These are phyloP conservation scores for Ceratocystis albifundus DNA, from an alignment of 2,329 filamentous ascomycete genomes.

Conservation along the genomic window DNA sequence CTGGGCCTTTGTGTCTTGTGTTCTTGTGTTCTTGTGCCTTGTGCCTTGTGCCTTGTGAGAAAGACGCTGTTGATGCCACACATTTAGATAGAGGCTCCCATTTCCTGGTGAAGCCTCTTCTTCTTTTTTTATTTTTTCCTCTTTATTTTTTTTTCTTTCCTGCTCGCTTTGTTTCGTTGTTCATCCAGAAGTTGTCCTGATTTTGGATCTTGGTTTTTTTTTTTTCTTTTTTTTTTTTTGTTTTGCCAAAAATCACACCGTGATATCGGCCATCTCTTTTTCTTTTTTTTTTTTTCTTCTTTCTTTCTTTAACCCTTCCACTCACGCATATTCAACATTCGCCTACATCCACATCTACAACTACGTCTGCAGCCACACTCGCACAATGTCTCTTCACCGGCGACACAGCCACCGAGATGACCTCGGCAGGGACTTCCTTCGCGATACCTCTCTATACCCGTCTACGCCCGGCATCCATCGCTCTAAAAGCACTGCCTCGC, in stretches of 20 bases:
- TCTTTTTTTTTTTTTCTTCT: not conserved
- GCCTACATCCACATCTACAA: not conserved
- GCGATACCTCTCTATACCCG: not conserved
- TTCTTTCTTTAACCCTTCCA: not conserved
- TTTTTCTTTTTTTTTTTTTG: not conserved
- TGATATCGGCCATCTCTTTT: not conserved
- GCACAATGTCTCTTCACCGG: constrained; percentile 4
- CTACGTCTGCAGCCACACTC: not conserved
- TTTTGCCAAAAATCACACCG: not conserved
- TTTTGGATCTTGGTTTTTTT: not conserved
- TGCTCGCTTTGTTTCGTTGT: not conserved
- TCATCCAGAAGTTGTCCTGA: not conserved
- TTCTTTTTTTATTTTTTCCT: too few species aligned
- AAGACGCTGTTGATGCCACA: not conserved
- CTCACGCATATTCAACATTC: not conserved
- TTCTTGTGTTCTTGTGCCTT: too few species aligned
- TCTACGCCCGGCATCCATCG: constrained; percentile 1
- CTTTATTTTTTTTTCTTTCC: not conserved
- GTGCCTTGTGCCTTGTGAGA: too few species aligned
- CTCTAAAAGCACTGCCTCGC: constrained; percentile 3
- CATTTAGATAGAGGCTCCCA: constrained; percentile 9
- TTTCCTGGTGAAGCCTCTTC: not conserved
- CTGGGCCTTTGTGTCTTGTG: too few species aligned
- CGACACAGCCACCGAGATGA: constrained; percentile 9
- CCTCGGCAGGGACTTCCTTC: not conserved